Evolutionary conservation across 306 rosid genomes (phyloP).

Genomic region (Rosa chinensis): DNA sequence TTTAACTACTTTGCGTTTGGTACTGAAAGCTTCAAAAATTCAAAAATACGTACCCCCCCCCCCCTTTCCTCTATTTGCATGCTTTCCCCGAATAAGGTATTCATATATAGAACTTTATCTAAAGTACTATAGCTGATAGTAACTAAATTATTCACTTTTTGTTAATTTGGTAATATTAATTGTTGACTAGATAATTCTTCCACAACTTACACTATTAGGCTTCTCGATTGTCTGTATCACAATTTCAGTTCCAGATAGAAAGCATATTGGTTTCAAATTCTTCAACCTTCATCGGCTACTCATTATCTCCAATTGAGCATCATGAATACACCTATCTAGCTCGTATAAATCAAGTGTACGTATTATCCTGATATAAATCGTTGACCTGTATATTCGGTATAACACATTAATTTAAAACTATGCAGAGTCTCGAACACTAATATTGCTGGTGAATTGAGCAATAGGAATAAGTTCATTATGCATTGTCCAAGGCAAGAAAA

Average conservation of each 20-base stretch:
- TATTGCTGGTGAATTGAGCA: not conserved
- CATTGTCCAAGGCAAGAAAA: conserved; percentile 41
- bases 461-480: conserved; percentile 20
- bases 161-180: not conserved
- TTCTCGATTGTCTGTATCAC: not conserved
- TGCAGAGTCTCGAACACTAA: not conserved
- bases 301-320: not conserved
- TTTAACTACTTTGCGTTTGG: conserved; percentile 30
- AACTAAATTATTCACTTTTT: conserved; percentile 30
- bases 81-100: conserved; percentile 20
- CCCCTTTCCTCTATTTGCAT: conserved; percentile 10
- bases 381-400: not conserved
- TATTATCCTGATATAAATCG: not conserved
- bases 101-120: conserved; percentile 27
- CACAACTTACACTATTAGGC: not conserved
- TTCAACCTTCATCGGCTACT: not conserved
- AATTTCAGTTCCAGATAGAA: not conserved
- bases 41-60: conserved; percentile 32
- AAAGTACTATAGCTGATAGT: conserved; percentile 20
- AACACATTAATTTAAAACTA: not conserved
- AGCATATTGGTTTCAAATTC: not conserved
- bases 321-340: not conserved
- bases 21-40: conserved; percentile 16
- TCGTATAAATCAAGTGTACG: not conserved
- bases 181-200: not conserved